These are phyloP conservation scores for Adansonia digitata DNA, from an alignment of 345 rosid species.

Conservation along the genomic window DNA sequence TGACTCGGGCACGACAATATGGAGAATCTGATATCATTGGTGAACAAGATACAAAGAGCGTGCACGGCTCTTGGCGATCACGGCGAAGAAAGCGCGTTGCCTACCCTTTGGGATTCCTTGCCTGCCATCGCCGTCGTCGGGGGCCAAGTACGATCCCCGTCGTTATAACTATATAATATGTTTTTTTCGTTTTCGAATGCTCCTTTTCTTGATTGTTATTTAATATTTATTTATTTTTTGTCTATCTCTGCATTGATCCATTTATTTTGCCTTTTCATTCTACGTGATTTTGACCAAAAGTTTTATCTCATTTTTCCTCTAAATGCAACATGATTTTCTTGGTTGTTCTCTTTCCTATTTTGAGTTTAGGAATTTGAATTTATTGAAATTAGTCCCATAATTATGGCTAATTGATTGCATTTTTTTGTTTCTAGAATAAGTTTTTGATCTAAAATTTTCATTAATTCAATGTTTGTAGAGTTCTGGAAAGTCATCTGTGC, in stretches of 20 bases:
- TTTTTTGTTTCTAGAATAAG: not conserved
- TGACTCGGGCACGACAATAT: slow-evolving; percentile 20
- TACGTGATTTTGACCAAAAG: not conserved
- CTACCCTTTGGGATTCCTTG: slow-evolving; percentile 93
- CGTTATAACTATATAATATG: not conserved
- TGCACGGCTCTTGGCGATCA: slow-evolving; percentile 95
- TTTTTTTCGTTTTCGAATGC: not conserved
- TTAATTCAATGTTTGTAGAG: slow-evolving; percentile 44
- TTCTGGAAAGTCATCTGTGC: slow-evolving; percentile 94
- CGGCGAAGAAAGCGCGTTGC: slow-evolving; percentile 91
- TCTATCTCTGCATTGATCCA: not conserved
- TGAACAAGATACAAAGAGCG: slow-evolving; percentile 89
- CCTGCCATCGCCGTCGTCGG: slow-evolving; percentile 97
- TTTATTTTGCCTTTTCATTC: not conserved
- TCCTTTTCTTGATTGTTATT: not conserved
- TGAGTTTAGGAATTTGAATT: not conserved
- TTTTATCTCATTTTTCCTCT: not conserved
- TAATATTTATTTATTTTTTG: not conserved
- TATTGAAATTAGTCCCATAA: not conserved
- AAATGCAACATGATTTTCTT: not conserved
- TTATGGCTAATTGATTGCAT: not conserved
- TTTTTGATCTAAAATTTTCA: slow-evolving; percentile 16
- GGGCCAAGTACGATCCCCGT: slow-evolving; percentile 56
- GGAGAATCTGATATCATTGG: slow-evolving; percentile 84
- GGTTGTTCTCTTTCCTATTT: not conserved